Percentiles rank a stretch among this genome's conserved stretches.
phyloP scores from a whole-genome alignment of 805 yeast species.

The Ogataea kodamae region DNA sequence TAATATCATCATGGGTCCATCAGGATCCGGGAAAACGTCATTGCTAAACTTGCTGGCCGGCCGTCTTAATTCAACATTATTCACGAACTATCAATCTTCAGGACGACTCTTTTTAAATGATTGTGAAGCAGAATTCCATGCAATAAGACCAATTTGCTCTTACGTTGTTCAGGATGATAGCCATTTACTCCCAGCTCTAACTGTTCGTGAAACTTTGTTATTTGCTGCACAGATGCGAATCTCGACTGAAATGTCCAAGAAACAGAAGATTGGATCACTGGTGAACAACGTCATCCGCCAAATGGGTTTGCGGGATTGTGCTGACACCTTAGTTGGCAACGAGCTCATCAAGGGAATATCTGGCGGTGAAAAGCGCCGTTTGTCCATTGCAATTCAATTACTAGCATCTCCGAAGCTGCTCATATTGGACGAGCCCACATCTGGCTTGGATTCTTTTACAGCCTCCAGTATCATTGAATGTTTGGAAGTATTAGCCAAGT shows the following conservation, averaged over 20 bases:
- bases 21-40: constrained; percentile 77
- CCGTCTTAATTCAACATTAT: constrained; percentile 40
- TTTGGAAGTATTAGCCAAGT: constrained; percentile 52
- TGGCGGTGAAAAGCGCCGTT: constrained; percentile 80
- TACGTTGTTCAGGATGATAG: constrained; percentile 83
- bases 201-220: constrained; percentile 72
- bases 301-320: constrained; percentile 71
- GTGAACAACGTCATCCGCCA: constrained; percentile 59
- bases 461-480: constrained; percentile 65
- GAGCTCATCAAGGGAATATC: constrained; percentile 62
- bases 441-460: constrained; percentile 81
- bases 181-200: constrained; percentile 62
- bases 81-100: constrained; percentile 27
- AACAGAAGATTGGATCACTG: constrained; percentile 39
- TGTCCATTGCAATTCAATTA: constrained; percentile 77
- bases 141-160: constrained; percentile 50
- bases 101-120: constrained; percentile 47
- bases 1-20: constrained; percentile 78
- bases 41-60: constrained; percentile 61
- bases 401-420: constrained; percentile 68
- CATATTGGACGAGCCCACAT: constrained; percentile 83
- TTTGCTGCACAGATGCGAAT: constrained; percentile 70
- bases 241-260: constrained; percentile 38
- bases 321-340: constrained; percentile 65
- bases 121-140: constrained; percentile 22